These are phyloP conservation scores for Leccinum variicolor DNA, from an alignment of 768 basidiomycete species.

Conservation along the genomic window DNA sequence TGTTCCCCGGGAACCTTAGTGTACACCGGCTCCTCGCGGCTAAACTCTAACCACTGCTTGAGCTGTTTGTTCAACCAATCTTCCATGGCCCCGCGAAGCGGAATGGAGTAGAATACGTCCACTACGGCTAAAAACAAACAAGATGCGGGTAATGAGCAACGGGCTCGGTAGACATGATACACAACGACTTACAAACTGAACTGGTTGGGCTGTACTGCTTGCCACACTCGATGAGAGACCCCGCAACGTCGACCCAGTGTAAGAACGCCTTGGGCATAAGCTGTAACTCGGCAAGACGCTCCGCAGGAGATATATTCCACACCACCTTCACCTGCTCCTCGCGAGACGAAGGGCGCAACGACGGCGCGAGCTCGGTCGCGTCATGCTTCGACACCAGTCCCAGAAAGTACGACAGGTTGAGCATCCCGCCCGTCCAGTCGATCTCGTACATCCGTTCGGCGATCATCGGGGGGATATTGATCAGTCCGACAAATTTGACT, in stretches of 20 bases:
- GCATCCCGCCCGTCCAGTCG: background rate
- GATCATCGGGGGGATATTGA: background rate
- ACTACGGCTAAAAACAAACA: conserved; percentile 6
- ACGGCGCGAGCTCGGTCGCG: background rate
- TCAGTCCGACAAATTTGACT: background rate
- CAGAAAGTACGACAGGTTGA: background rate
- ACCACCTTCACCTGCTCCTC: background rate
- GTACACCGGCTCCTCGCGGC: conserved; percentile 11
- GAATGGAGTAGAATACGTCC: conserved; percentile 19
- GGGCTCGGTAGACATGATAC: background rate
- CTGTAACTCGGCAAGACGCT: background rate
- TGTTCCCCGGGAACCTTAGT: conserved; percentile 21
- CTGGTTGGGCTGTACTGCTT: background rate
- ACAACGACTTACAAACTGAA: conserved; percentile 18
- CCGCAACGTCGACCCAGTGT: background rate
- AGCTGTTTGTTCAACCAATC: conserved; percentile 23
- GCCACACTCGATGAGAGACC: background rate
- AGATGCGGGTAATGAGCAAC: background rate
- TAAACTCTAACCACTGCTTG: conserved; percentile 17
- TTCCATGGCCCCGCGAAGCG: conserved; percentile 14
- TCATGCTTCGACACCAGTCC: background rate
- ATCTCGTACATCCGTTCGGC: background rate
- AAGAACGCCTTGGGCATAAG: background rate
- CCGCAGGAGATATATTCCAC: background rate
- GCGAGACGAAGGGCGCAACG: background rate